Base-by-base conservation (phyloP, 805 yeast species). In the Kregervanrija pseudodelftensis region DNA sequence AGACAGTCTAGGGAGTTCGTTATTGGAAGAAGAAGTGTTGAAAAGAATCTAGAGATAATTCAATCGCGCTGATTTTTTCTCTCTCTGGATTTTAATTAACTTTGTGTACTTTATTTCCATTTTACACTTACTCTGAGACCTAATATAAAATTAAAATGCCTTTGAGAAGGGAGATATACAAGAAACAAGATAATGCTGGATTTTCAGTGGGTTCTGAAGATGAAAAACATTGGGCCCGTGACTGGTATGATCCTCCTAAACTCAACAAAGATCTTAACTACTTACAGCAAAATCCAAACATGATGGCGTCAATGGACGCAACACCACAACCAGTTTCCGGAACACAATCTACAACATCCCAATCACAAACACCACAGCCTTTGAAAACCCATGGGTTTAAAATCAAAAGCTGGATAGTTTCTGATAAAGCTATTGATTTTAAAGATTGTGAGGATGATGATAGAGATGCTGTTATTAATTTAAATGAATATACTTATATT, bases 361-460 rank as follows among this genome's bases (percentile, higher is more conserved):
- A 53, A 30, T 50, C 61, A 9, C 58, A 54, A 39, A 57, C 64
- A 2, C 62, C 61, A 9, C 58, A 55, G 40, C 60, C 58, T 5
- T 37, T 46, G 11, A 53, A 58, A 5, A 53, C 60, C 4, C 63
- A 62, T 40, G 61, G 61, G 8, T 66, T 63, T 43, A 55, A 53
- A 38, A 53, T 65, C n/a, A 58, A 57, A 37, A 54, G 67, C 1
- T 66, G 70, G 70, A 52, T 61, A 1, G 22, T 59, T 5, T 22
- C 28, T 22, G 28, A 22, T 22, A 22, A 22, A 22, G 28, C 28
- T 4, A 22, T 5, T 22, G 28, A 4, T 22, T 43, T 33, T 14
- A 50, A 40, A 15, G 63, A 59, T 33, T 57, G 61, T 28, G 51
- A 51, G 11, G 60, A 56, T 41, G 61, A 57, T 30, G 77, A 74